phyloP scores from a whole-genome alignment of 768 basidiomycete genomes.

The Lenzites betulinus region DNA sequence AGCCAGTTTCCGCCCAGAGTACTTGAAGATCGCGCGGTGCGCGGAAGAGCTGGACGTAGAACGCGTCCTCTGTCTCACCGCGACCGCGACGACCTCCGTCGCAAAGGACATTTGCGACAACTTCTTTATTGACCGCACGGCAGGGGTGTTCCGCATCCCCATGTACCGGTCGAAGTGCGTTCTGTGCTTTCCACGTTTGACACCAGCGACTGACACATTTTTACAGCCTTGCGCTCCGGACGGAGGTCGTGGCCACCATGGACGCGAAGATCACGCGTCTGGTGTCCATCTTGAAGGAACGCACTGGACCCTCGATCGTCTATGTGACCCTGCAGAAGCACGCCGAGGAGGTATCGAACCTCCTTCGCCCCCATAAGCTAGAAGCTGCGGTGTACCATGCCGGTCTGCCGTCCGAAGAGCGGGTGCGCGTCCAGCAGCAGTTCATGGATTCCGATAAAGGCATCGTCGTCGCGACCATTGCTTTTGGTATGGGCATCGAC shows the following conservation, averaged over 20 bases:
- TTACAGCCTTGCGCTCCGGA: conserved; percentile 38
- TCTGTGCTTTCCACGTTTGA: background rate
- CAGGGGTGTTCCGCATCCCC: conserved; percentile 45
- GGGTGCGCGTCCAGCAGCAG: conserved; percentile 38
- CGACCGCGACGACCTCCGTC: conserved; percentile 46
- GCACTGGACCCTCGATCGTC: conserved; percentile 46
- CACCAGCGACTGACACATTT: background rate
- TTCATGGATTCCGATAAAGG: conserved; percentile 43
- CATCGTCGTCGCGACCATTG: conserved; percentile 48
- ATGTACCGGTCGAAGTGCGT: conserved; percentile 47
- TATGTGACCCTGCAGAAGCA: conserved; percentile 49
- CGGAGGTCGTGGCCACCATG: conserved; percentile 35
- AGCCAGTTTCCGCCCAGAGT: conserved; percentile 45
- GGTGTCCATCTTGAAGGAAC: conserved; percentile 37
- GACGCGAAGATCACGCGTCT: conserved; percentile 40
- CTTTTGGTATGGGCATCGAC: conserved; percentile 52
- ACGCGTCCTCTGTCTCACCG: conserved; percentile 47
- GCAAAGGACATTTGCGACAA: conserved; percentile 46
- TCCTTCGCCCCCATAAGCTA: conserved; percentile 31
- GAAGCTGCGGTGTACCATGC: conserved; percentile 45
- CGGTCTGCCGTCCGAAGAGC: conserved; percentile 38
- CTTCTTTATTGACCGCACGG: conserved; percentile 42
- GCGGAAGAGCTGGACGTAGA: conserved; percentile 48
- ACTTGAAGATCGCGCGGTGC: conserved; percentile 45
- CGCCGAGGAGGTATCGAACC: conserved; percentile 39